phyloP scores from a whole-genome alignment of 306 rosid species.

The Quercus robur region DNA sequence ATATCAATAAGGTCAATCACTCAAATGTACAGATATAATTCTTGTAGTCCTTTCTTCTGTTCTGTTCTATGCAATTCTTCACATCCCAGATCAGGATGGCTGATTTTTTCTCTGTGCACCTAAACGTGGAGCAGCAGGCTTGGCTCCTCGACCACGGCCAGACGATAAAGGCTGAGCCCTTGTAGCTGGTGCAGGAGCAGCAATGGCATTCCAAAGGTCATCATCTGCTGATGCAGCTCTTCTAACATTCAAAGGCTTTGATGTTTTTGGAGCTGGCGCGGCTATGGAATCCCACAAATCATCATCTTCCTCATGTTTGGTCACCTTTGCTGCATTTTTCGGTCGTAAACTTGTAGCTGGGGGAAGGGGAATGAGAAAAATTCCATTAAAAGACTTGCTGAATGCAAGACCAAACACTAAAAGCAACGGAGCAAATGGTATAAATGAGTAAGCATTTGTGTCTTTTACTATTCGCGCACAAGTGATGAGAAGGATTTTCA shows the following conservation, averaged over 20 bases:
- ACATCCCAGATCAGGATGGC: constrained; percentile 65
- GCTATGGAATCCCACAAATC: constrained; percentile 95
- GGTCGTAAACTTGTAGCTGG: constrained; percentile 53
- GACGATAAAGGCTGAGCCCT: constrained; percentile 71
- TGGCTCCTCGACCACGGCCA: constrained; percentile 76
- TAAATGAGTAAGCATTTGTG: not conserved
- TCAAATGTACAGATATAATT: constrained; percentile 10
- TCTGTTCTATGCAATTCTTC: constrained; percentile 24
- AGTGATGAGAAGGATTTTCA: not conserved
- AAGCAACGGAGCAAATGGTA: not conserved
- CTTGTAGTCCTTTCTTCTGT: not conserved
- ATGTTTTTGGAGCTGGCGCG: constrained; percentile 81
- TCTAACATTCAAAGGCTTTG: constrained; percentile 59
- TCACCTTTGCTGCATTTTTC: constrained; percentile 45
- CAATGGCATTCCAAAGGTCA: constrained; percentile 98
- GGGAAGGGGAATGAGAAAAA: not conserved
- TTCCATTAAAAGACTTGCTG: not conserved
- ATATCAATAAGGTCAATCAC: constrained; percentile 11
- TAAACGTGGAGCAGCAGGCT: constrained; percentile 70
- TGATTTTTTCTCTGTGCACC: constrained; percentile 95
- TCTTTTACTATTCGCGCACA: not conserved
- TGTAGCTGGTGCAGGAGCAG: constrained; percentile 89
- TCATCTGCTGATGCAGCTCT: constrained; percentile 43
- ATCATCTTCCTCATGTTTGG: constrained; percentile 54
- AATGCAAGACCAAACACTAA: not conserved